Base-by-base conservation (phyloP, 805 yeast genomes). In the Schizosaccharomyces osmophilus region DNA sequence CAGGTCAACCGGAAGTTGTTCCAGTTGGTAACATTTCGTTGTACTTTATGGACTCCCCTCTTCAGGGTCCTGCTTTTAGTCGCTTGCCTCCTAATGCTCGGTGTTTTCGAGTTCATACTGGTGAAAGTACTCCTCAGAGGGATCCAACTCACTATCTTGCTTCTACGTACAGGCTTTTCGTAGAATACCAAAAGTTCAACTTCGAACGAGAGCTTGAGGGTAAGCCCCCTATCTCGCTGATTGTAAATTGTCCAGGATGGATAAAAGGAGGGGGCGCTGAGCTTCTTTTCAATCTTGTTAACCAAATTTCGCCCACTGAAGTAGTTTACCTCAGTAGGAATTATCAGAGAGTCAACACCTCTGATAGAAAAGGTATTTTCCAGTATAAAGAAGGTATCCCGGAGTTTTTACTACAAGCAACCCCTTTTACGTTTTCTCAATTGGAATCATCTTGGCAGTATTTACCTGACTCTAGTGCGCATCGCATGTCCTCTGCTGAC, bases 191-290 rank as follows among this genome's bases (percentile, higher is more conserved):
- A 29, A 17, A 51, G 11, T 22, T 19, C 11, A 51, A 24, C 15
- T 24, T 51, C 24, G 36, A 51, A 17, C 5, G 36, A 22, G 57
- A 51, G 39, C n/a, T 51, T 19, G 22, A 22, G 19, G 17, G 26
- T 9, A 60, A 48, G 32, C 41, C 59, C 19, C 19, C 42, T 17
- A 5, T 63, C 24, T 77, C 73, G 17, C 70, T 87, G 2, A 69
- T 88, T 0, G 76, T 89, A 3, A 88, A 88, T 67, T 79, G 89
- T 0, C 90, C 96, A 0, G 95, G 95, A 0, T 88, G 95, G 95
- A 79, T 87, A 39, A 85, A 85, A 70, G 97, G 96, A 0, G 81
- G 80, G 64, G 97, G 97, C 0, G 74, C 82, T 17, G 83, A 81
- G 59, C 71, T 88, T 8, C 73, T 85, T n/a, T 73, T 71, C 17